Conservation (phyloP, 768 basidiomycete genomes). For the Pleurotus tuber-regium region DNA sequence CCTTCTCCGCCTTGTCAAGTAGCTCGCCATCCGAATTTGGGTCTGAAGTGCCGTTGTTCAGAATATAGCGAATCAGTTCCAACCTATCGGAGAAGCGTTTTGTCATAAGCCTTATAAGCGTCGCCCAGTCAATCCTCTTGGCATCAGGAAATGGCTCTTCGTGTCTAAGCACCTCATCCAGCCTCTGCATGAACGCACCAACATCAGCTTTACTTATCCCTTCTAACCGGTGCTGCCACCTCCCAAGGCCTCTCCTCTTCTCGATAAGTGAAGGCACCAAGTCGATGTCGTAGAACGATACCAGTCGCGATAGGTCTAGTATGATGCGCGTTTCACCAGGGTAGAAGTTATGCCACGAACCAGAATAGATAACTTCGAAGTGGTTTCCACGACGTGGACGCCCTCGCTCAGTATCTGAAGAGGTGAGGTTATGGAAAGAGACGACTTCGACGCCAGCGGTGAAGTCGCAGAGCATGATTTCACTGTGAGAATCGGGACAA, state of each 20-base stretch:
- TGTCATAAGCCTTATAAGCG: conserved; percentile 32
- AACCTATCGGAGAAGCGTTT: conserved; percentile 42
- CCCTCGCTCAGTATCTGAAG: conserved; percentile 3
- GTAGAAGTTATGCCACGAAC: conserved; percentile 38
- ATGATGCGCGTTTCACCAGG: conserved; percentile 44
- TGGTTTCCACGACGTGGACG: conserved; percentile 1
- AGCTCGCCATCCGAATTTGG: conserved; percentile 1
- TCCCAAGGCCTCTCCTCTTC: conserved; percentile 25
- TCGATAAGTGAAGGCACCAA: conserved; percentile 35
- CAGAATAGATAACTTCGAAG: conserved; percentile 27
- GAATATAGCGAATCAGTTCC: conserved; percentile 33
- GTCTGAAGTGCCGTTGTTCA: conserved; percentile 22
- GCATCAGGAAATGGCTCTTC: conserved; percentile 11
- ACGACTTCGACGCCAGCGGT: conserved; percentile 33
- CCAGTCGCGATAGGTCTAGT: conserved; percentile 36
- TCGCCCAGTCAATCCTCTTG: conserved; percentile 42
- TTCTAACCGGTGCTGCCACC: conserved; percentile 34
- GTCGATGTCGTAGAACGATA: conserved; percentile 42
- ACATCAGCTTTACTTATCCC: conserved; percentile 28
- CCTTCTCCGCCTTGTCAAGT: conserved; percentile 17
- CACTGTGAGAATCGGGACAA: too few relatives aligned
- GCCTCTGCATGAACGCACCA: conserved; percentile 17
- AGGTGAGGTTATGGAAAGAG: conserved; percentile 35
- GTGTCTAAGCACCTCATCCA: conserved; percentile 24
- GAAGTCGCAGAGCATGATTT: conserved; percentile 49